phyloP scores from a whole-genome alignment of 306 rosid genomes.

The Quercus bicolor region DNA sequence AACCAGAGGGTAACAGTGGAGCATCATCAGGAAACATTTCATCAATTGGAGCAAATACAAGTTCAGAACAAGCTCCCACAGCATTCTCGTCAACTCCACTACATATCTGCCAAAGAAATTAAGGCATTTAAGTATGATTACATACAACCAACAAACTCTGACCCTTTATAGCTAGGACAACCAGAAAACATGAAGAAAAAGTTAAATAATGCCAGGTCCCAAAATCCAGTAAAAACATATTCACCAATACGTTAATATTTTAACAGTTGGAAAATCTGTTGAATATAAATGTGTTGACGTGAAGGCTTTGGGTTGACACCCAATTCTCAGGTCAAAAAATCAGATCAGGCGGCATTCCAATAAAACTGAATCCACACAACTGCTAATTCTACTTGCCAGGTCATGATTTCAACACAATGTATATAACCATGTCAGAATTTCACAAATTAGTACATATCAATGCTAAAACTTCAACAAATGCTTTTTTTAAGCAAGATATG shows the following conservation, averaged over 20 bases:
- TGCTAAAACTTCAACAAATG: not conserved
- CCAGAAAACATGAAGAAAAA: not conserved
- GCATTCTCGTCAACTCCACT: conserved; percentile 80
- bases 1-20: conserved; percentile 88
- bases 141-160: not conserved
- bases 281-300: not conserved
- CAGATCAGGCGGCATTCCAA: not conserved
- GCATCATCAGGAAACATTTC: conserved; percentile 91
- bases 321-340: not conserved
- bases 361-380: not conserved
- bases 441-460: not conserved
- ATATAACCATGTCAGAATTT: not conserved
- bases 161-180: not conserved
- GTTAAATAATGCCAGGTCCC: not conserved
- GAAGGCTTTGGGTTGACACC: not conserved
- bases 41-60: conserved; percentile 85
- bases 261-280: not conserved
- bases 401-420: not conserved
- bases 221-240: not conserved
- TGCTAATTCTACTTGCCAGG: not conserved
- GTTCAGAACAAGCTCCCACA: conserved; percentile 82
- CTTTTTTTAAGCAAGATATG: not conserved
- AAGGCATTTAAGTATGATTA: not conserved
- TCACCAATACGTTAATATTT: not conserved
- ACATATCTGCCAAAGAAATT: conserved; percentile 49